Base-by-base conservation (phyloP, 1,284 basidiomycete genomes). In the Cutaneotrichosporon sp. region DNA sequence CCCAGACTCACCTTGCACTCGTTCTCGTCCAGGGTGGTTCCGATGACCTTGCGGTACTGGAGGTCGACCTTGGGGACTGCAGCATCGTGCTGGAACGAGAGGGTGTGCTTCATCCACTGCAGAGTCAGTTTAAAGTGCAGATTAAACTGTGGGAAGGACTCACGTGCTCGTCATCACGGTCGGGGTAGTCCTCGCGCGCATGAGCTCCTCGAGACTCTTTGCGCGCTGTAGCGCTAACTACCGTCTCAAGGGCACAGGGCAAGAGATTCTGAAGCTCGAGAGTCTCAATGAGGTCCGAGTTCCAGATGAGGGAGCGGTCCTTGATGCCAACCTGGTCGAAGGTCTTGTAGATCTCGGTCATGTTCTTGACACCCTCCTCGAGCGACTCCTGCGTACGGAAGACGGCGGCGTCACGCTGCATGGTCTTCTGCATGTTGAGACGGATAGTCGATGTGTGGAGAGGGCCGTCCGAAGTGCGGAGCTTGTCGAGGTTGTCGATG, bases 251-350 rank as follows among this genome's bases (percentile, higher is more conserved):
- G 50, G 96, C 94, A 67, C 87, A 90, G 71, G 94, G 92, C 66
- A 96, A 81, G 60, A 97, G 79, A 79, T 99, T 98, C 74, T 90
- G 87, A 39, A 99, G 85, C 77, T 99, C 96, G 51, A 98, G 82
- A 12, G 91, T 96, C 80, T 99, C 96, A 59, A 97, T 81, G 53
- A 98, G 84, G 74, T 99, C 96, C 89, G 89, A 88, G 79, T 96
- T 96, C 96, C 94, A 97, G 77, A 98, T 96, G 90, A 97, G 89
- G 74, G 88, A 90, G 70, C 94, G 83, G 77, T 98, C 96, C 80
- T 94, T 94, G 79, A 97, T 88, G 58, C 91, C 88, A 63, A 99
- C 87, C 48, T 96, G 82, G 63, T 87, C 82, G 77, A 85, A 98
- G 71, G 82, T 87, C 67, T 86, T 83, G 80, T 90, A 93, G 61